phyloP scores from a whole-genome alignment of 2,329 filamentous ascomycete genomes.

The Scedosporium apiospermum region DNA sequence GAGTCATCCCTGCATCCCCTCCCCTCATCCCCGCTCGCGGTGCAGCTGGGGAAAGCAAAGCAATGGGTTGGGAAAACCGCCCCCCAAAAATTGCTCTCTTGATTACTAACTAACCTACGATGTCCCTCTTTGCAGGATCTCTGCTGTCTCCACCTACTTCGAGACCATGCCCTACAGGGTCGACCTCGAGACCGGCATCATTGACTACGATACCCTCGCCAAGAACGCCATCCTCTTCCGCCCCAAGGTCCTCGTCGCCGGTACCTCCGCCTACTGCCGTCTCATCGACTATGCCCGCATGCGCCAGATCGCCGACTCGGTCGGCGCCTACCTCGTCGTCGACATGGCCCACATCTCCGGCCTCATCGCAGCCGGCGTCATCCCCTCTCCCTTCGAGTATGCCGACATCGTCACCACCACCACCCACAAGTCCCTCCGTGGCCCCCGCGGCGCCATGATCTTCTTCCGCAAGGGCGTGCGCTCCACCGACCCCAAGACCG shows the following conservation, averaged over 20 bases:
- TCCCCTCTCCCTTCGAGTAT: slow-evolving; percentile 84
- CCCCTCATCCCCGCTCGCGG: neutral
- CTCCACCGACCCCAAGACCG: slow-evolving; percentile 80
- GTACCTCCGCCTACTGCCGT: slow-evolving; percentile 96
- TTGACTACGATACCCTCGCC: slow-evolving; percentile 90
- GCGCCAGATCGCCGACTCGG: slow-evolving; percentile 88
- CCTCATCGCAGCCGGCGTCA: slow-evolving; percentile 84
- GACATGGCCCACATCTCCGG: slow-evolving; percentile 99
- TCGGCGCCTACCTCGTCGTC: slow-evolving; percentile 88
- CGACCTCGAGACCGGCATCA: slow-evolving; percentile 81
- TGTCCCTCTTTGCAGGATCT: slow-evolving; percentile 54
- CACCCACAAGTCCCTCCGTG: slow-evolving; percentile 97
- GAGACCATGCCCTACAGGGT: slow-evolving; percentile 97
- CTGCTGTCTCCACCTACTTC: slow-evolving; percentile 96
- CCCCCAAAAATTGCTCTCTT: neutral
- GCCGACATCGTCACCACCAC: slow-evolving; percentile 97
- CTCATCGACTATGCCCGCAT: slow-evolving; percentile 95
- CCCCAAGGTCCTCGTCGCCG: slow-evolving; percentile 91
- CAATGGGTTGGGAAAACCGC: neutral
- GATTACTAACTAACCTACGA: neutral
- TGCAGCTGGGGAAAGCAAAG: neutral
- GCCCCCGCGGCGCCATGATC: slow-evolving; percentile 97
- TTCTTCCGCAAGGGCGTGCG: slow-evolving; percentile 98
- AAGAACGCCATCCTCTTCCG: slow-evolving; percentile 87
- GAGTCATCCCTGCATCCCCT: slow-evolving; percentile 21